Conservation (phyloP, 2,329 filamentous ascomycete species). For the Sporothrix brunneoviolacea region DNA sequence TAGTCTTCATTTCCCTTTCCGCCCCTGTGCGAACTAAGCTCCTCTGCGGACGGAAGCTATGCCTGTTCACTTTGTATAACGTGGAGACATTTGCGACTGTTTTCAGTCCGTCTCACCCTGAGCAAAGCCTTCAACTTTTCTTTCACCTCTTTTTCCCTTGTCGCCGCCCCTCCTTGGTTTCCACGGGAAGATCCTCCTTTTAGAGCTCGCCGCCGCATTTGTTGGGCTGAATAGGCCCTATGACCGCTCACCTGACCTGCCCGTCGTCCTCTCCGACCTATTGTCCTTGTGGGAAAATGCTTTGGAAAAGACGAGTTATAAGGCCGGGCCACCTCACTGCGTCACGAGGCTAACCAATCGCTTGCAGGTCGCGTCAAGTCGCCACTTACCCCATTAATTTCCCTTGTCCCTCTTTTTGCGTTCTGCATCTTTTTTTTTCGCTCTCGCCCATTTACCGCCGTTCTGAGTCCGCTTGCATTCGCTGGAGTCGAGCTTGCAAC, state of each 20-base stretch:
- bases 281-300: neutral
- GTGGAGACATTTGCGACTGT: too few species aligned
- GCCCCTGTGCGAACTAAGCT: constrained; percentile 1
- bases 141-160: neutral
- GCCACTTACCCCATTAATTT: constrained; percentile 15
- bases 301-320: neutral
- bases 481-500: neutral
- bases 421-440: neutral
- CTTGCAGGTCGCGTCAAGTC: constrained; percentile 18
- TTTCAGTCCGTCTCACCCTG: neutral
- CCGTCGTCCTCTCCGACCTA: neutral
- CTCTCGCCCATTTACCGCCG: neutral
- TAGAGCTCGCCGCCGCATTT: constrained; percentile 13
- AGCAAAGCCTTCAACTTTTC: neutral
- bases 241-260: constrained; percentile 13
- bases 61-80: too few species aligned
- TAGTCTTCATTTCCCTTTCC: constrained; percentile 2
- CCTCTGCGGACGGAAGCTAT: too few species aligned
- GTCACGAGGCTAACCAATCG: constrained; percentile 22
- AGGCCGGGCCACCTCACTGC: constrained; percentile 10
- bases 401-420: constrained; percentile 1
- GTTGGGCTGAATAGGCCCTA: neutral
- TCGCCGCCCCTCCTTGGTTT: neutral
- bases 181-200: too few species aligned
- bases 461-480: too few species aligned